phyloP scores from a whole-genome alignment of 768 basidiomycete species.

The Pulveroboletus ravenelii region DNA sequence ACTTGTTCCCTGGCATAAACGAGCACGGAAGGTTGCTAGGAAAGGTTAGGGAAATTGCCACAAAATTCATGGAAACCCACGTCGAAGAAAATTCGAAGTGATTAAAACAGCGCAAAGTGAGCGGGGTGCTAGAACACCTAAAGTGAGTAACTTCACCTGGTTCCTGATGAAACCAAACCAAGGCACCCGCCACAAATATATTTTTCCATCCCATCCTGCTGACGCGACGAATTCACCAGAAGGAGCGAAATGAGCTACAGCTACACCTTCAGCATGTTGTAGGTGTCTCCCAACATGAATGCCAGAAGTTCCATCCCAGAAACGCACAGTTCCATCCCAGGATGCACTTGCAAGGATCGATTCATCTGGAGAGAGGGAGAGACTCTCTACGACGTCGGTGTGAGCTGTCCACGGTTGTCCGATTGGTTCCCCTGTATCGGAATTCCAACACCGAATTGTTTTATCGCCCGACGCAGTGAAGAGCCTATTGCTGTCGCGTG shows the following conservation, averaged over 20 bases:
- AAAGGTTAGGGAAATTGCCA: not conserved
- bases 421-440: not conserved
- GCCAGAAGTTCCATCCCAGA: slow-evolving; percentile 6
- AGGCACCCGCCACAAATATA: not conserved
- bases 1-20: not conserved
- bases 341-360: slow-evolving; percentile 9
- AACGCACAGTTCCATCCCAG: not conserved
- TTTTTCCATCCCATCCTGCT: not conserved
- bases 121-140: not conserved
- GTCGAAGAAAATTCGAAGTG: not conserved
- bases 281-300: not conserved
- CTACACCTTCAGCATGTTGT: fast-evolving
- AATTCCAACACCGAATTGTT: slow-evolving; percentile 11
- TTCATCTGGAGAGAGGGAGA: slow-evolving; percentile 5
- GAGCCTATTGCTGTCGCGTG: slow-evolving; percentile 1
- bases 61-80: not conserved
- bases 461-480: not conserved
- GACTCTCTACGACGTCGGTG: not conserved
- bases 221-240: slow-evolving; percentile 2
- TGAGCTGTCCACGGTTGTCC: not conserved
- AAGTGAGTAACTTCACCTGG: not conserved
- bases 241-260: not conserved
- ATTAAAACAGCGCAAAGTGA: not conserved
- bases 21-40: slow-evolving; percentile 32
- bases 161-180: not conserved